Base-by-base conservation (phyloP, 2,329 filamentous ascomycete genomes). In the Davidsoniella australis region DNA sequence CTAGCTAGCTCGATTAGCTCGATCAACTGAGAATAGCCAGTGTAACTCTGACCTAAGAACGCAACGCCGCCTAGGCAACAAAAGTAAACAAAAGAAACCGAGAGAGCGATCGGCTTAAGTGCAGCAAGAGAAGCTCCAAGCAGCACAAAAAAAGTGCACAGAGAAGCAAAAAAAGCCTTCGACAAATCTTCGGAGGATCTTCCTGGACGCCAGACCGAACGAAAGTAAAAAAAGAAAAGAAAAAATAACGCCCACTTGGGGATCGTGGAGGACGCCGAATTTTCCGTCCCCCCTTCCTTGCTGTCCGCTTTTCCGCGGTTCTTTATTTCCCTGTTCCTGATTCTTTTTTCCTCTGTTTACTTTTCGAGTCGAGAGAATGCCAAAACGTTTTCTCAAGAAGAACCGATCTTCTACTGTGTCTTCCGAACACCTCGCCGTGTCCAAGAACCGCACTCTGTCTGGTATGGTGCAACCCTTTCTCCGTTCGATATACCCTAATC, bases 321-420 rank as follows among this genome's bases (percentile, higher is more conserved):
- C 39, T 37, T 47, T 53, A 23, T 39, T 40, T 43, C 46, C 26
- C 29, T 33, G 29, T 44, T 41, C 41, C 26, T 33, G 44, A 39
- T n/a, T 49, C 45, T 37, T 26, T 43, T 41, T 26, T 14, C 37
- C 39, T 37, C 39, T 43, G 24, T 47, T 50, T 33, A 33, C 29
- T 33, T 33, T 12, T 33, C 6, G 29, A 33, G 12, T 33, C 40
- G 29, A 39, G 17, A 49, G 16, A 49, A 53, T 53, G 51, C 43
- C 42, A 6, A 53, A 50, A 20, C 51, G 47, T 20, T 49, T 53
- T 43, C 45, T 53, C 23, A 47, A 48, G 37, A 53, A 53, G 47
- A 53, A 36, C 33, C 47, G 51, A 29, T 41, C 51, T 23, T 44
- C 47, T 17, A 49, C 51, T 20, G 47, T 42, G 16, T 53, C 44